phyloP scores from a whole-genome alignment of 2,329 filamentous ascomycete species.

The Tricladium varicosporioides region DNA sequence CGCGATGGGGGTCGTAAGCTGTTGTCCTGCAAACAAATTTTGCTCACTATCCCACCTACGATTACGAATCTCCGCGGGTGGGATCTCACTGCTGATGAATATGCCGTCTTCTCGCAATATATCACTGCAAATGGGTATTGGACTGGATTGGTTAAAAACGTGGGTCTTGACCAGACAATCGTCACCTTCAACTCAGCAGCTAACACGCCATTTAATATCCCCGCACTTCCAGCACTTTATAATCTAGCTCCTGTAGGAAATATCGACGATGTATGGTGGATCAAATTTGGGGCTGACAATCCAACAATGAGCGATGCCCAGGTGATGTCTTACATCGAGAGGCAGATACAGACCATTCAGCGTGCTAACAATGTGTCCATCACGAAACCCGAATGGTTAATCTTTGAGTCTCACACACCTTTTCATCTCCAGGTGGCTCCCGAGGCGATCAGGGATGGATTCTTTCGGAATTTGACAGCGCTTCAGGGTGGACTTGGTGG shows the following conservation, averaged over 20 bases:
- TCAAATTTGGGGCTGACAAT: constrained; percentile 5
- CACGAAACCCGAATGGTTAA: not conserved
- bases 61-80: constrained; percentile 36
- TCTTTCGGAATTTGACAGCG: not conserved
- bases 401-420: not conserved
- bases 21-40: constrained; percentile 33
- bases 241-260: not conserved
- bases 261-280: constrained; percentile 3
- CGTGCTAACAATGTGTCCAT: not conserved
- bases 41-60: constrained; percentile 43
- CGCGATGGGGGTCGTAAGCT: not conserved
- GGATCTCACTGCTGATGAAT: constrained; percentile 28
- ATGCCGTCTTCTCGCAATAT: constrained; percentile 1
- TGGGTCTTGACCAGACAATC: not conserved
- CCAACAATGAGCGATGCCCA: constrained; percentile 2
- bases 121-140: not conserved
- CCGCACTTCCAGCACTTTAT: not conserved
- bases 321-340: constrained; percentile 1
- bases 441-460: not conserved
- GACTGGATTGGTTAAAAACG: not conserved
- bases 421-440: not conserved
- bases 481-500: constrained; percentile 2
- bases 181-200: not conserved
- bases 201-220: not conserved
- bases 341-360: not conserved